Evolutionary conservation across 768 basidiomycete genomes (phyloP).

Genomic region (Pisolithus albus): DNA sequence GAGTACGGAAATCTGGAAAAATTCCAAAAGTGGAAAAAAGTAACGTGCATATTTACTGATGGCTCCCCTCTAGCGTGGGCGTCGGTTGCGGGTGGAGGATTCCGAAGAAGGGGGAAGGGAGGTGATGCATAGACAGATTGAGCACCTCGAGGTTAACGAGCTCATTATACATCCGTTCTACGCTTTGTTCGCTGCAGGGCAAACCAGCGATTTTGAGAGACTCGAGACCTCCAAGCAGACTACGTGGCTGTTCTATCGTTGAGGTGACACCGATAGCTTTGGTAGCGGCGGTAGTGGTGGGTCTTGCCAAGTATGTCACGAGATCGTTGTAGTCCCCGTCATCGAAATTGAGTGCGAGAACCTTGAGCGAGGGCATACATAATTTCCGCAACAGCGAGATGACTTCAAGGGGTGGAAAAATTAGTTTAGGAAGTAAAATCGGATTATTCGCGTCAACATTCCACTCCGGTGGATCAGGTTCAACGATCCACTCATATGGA

Average conservation of each 20-base stretch:
- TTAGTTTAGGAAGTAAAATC: conserved; percentile 23
- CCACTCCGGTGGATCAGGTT: conserved; percentile 10
- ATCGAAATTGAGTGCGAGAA: conserved; percentile 48
- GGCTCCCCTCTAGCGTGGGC: neutral
- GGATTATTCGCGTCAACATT: conserved; percentile 25
- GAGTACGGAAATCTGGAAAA: too few relatives aligned
- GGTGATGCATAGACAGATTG: conserved; percentile 31
- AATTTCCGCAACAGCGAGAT: conserved; percentile 21
- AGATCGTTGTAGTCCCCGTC: conserved; percentile 48
- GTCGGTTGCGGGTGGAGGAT: conserved; percentile 6
- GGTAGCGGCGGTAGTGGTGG: conserved; percentile 5
- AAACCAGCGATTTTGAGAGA: too few relatives aligned
- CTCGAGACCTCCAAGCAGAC: conserved; percentile 34
- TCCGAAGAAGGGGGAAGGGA: conserved; percentile 23
- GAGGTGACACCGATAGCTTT: conserved; percentile 14
- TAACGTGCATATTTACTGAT: too few relatives aligned
- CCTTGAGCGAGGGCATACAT: conserved; percentile 29
- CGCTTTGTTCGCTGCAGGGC: too few relatives aligned
- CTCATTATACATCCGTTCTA: too few relatives aligned
- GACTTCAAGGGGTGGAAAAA: conserved; percentile 39
- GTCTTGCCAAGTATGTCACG: conserved; percentile 33
- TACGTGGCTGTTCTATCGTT: conserved; percentile 30
- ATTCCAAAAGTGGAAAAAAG: too few relatives aligned
- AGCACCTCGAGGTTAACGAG: too few relatives aligned
- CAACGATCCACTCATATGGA: conserved; percentile 31